Base-by-base conservation (phyloP, 1,139 yeast genomes). In the Yamadazyma aaseri region DNA sequence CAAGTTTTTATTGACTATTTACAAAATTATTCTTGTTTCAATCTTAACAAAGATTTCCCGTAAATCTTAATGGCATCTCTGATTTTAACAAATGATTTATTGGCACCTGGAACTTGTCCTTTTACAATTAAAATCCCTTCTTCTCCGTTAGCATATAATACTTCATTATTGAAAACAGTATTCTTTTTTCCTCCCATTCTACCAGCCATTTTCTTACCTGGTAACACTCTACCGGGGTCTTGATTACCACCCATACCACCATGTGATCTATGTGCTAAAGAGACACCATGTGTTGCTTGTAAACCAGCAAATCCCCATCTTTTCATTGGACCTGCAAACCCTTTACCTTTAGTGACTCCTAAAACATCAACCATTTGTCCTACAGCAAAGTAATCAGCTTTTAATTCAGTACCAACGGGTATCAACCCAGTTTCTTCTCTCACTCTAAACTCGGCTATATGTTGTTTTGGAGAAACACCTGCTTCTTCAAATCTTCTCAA, bases 151-250 rank as follows among this genome's bases (percentile, higher is more conserved):
- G 81, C 82, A 54, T 84, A 84, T 55, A 92, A 68, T 15, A 94
- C 84, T 56, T 81, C 73, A 27, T 81, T 71, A 58, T 89, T 89
- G 56, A 79, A 86, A 22, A 80, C 77, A 4, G 98, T 92, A 45
- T 78, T 76, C 49, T 70, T 73, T 39, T 76, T 71, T 41, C 76
- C 80, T 46, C 98, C 98, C 95, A 90, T 84, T 62, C 86, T 85
- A 46, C 98, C 98, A 20, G 98, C 95, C 97, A 94, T 90, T 65
- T 89, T 92, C 70, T 87, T 90, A 24, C 97, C 97, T 11, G 97
- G 97, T 44, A 89, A 71, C 35, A 89, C 89, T 69, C 99, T 83
- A 55, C 96, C 97, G 3, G 98, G 98, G 44, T 84, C 84, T 56
- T 90, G 92, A 57, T 86, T 84, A 63, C 86, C 85, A 73, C 99